Base-by-base conservation (phyloP, 257 asterid species). In the Jasminum sambac region DNA sequence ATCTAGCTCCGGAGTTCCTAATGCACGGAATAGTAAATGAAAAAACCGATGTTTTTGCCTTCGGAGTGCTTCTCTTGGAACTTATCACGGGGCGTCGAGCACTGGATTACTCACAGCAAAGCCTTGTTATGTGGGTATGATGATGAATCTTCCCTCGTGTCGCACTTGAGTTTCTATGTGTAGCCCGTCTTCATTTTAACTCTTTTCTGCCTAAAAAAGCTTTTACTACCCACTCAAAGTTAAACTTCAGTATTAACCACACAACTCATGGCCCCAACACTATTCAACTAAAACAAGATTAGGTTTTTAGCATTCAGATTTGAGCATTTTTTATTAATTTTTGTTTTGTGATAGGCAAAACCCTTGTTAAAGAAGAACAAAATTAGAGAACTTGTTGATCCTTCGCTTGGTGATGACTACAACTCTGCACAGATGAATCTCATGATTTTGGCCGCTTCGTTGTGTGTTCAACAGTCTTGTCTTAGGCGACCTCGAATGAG, bases 1-100 rank as follows among this genome's bases (percentile, higher is more conserved):
- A 92, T 74, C 86, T 88, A 55, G 98, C 98, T 38, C 98, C 98
- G 0, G 98, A 92, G 89, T 92, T 80, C 85, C 83, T 92, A 59
- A 88, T 92, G 97, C 98, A 92, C 8, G 98, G 98, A n/a, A 90
- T 90, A 64, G 97, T 88, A 1, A 96, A 92, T 25, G 98, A 92
- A 71, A 92, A 90, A 72, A 92, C 97, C 0, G 98, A 92, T 42
- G 86, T 92, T 9, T 92, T 90, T 21, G 91, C 98, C 72, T 90
- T 83, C 0, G 98, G 98, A 0, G 98, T 92, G 77, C 78, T 92
- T 74, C 83, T 92, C 52, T 76, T 92, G 80, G 98, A 92, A 58
- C 97, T 92, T 14, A 88, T 92, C 58, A 88, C 96, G 0, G 98
- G 97, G n/a, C 96, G 97, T 5, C 87, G 97, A 7, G 98, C 98